phyloP scores from a whole-genome alignment of 305 asterid genomes.

The Fraxinus albicans region DNA sequence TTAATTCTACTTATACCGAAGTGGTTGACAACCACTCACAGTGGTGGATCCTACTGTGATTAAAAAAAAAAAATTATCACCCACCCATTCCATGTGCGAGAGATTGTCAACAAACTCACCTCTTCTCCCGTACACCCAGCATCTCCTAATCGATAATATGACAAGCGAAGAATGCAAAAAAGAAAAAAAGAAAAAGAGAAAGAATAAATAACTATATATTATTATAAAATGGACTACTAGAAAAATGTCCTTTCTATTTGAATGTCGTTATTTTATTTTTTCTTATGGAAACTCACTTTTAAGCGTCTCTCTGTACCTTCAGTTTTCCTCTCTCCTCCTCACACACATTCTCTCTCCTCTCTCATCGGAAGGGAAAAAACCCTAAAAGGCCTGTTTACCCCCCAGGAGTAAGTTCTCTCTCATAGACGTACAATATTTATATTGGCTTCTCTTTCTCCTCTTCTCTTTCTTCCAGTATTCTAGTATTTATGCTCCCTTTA shows the following conservation, averaged over 20 bases:
- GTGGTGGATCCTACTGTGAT: no score
- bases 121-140: no score
- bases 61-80: no score
- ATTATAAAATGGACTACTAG: background rate
- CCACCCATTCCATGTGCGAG: no score
- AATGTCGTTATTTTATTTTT: background rate
- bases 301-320: constrained; percentile 43
- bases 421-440: constrained; percentile 10
- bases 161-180: no score
- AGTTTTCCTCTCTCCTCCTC: constrained; percentile 33
- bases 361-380: constrained; percentile 58
- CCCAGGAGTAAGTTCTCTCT: constrained; percentile 75
- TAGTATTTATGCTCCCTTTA: constrained; percentile 18
- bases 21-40: no score
- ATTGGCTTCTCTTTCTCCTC: constrained; percentile 1
- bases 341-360: constrained; percentile 25
- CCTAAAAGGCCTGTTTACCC: constrained; percentile 75
- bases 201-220: no score
- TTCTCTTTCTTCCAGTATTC: constrained; percentile 13
- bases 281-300: constrained; percentile 35
- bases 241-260: background rate
- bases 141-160: no score
- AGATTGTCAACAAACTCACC: no score
- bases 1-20: no score
- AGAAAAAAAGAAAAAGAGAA: no score